These are phyloP conservation scores for Collybiopsis confluens DNA, from an alignment of 768 basidiomycete species.

Conservation along the genomic window DNA sequence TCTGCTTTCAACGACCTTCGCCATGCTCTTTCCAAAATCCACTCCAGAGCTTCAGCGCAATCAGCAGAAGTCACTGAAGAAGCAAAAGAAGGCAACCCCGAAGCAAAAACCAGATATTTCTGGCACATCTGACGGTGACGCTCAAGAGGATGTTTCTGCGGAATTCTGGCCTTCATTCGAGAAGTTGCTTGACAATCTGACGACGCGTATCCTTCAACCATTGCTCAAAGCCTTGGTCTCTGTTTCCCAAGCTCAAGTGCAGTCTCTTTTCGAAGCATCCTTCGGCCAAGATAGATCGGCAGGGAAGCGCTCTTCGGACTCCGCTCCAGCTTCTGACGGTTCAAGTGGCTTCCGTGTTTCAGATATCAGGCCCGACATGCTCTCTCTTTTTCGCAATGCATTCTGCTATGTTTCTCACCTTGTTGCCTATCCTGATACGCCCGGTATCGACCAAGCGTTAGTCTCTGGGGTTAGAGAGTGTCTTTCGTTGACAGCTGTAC, in stretches of 20 bases:
- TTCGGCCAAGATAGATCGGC: too few species aligned
- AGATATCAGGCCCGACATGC: constrained; percentile 5
- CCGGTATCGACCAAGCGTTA: background rate
- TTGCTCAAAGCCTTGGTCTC: background rate
- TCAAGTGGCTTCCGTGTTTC: background rate
- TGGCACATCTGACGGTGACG: background rate
- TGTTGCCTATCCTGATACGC: background rate
- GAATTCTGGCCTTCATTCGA: background rate
- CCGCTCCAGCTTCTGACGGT: background rate
- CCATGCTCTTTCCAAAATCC: background rate
- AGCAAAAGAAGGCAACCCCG: background rate
- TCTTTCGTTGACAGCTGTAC: constrained; percentile 2
- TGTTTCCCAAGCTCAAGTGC: background rate
- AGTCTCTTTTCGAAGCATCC: background rate
- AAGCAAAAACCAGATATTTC: background rate
- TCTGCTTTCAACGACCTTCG: background rate
- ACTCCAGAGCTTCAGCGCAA: background rate
- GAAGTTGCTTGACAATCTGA: background rate
- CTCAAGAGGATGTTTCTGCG: background rate
- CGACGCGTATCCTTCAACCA: background rate
- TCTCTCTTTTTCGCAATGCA: constrained; percentile 1
- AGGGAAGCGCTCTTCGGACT: background rate
- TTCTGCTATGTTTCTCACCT: background rate
- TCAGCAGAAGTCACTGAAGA: background rate
- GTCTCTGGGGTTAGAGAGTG: constrained; percentile 1